These are phyloP conservation scores for Grosmannia serpens DNA, from an alignment of 2,329 filamentous ascomycete species.

Conservation along the genomic window DNA sequence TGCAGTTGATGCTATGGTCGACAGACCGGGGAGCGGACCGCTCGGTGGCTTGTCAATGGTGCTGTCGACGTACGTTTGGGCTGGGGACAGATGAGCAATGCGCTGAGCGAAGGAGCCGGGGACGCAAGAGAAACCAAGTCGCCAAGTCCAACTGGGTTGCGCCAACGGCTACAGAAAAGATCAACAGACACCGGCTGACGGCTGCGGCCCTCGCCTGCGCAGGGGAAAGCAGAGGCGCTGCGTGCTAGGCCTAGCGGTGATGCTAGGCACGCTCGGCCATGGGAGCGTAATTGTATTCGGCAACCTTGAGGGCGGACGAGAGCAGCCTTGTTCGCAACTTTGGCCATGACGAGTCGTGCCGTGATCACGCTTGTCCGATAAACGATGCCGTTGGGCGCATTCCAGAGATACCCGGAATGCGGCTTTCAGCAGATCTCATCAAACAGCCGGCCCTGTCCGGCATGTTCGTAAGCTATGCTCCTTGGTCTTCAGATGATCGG, in stretches of 20 bases:
- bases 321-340: constrained; percentile 37
- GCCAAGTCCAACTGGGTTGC: constrained; percentile 15
- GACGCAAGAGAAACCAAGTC: not conserved
- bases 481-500: constrained; percentile 37
- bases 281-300: constrained; percentile 42
- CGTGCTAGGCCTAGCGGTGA: constrained; percentile 39
- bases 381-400: constrained; percentile 20
- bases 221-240: constrained; percentile 28
- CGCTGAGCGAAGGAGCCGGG: too few relatives aligned
- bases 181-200: constrained; percentile 16
- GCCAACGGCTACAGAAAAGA: constrained; percentile 21
- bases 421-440: constrained; percentile 31
- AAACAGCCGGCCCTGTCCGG: constrained; percentile 32
- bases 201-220: constrained; percentile 18
- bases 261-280: constrained; percentile 35
- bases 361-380: constrained; percentile 26
- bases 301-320: constrained; percentile 38
- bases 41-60: too few relatives aligned
- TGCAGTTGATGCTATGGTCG: too few relatives aligned
- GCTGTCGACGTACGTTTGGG: too few relatives aligned
- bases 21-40: too few relatives aligned
- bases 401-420: constrained; percentile 30
- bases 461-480: constrained; percentile 30
- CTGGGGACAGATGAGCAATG: too few relatives aligned
- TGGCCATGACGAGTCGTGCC: constrained; percentile 60